A percentile compares a stretch with the other conserved stretches of the same genome.
phyloP scores from a whole-genome alignment of 331 rosid genomes.

The Stylosanthes scabra region DNA sequence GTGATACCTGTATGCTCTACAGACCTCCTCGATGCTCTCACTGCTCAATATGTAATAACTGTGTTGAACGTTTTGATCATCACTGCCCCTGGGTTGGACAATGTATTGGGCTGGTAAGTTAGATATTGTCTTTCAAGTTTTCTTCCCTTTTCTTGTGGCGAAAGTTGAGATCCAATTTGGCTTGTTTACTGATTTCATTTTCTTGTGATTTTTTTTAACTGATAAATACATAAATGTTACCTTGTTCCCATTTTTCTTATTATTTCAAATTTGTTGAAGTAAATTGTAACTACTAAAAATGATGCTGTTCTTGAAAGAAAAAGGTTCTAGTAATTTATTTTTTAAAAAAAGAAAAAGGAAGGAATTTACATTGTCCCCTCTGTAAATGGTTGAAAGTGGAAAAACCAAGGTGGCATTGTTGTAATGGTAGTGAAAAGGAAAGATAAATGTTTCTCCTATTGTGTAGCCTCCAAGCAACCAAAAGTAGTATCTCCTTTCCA shows the following conservation, averaged over 20 bases:
- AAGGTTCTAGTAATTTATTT: not conserved
- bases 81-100: constrained; percentile 99
- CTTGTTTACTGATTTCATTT: not conserved
- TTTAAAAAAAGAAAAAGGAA: not conserved
- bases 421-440: not conserved
- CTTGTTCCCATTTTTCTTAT: not conserved
- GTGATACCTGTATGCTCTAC: constrained; percentile 99
- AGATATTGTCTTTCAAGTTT: constrained; percentile 6
- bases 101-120: constrained; percentile 95
- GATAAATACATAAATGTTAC: not conserved
- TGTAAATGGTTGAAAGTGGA: not conserved
- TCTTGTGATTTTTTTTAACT: not conserved
- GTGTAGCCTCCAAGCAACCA: not conserved
- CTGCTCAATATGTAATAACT: constrained; percentile 97
- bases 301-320: too few relatives aligned
- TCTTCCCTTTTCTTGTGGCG: not conserved
- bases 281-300: not conserved
- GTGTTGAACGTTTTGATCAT: constrained; percentile 94
- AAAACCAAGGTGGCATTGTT: not conserved
- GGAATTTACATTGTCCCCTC: not conserved
- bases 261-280: not conserved
- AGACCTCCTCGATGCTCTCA: constrained; percentile 99
- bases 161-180: not conserved
- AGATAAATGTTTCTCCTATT: not conserved
- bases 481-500: not conserved